Conservation (phyloP, 1,139 yeast genomes). For the Eremothecium cymbalariae region DNA sequence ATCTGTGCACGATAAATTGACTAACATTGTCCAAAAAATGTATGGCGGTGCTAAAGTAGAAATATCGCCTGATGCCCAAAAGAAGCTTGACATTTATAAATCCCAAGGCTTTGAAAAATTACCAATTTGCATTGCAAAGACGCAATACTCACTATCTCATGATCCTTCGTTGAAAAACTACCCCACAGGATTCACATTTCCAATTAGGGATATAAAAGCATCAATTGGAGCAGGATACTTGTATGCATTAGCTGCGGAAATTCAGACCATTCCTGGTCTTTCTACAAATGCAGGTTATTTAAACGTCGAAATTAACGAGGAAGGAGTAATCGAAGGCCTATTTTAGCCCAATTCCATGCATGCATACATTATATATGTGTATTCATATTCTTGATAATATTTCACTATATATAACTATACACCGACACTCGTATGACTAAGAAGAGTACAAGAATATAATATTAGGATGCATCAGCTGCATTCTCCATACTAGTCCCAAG, state of each 20-base stretch:
- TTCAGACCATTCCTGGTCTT: conserved; percentile 77
- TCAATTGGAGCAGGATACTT: conserved; percentile 79
- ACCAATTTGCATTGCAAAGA: conserved; percentile 78
- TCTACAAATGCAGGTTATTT: conserved; percentile 78
- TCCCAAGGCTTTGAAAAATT: conserved; percentile 64
- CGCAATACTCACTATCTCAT: conserved; percentile 75
- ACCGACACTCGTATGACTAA: no score
- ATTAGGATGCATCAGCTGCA: no score
- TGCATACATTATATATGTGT: no score
- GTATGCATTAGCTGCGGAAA: conserved; percentile 76
- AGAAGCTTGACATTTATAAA: conserved; percentile 58
- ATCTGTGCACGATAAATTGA: conserved; percentile 54
- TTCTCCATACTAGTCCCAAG: no score
- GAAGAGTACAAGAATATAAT: no score
- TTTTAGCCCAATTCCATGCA: no score
- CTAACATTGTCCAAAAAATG: conserved; percentile 61
- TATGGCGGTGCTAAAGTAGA: conserved; percentile 69
- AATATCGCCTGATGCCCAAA: conserved; percentile 56
- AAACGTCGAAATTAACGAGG: conserved; percentile 74
- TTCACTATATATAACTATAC: no score
- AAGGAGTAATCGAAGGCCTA: conserved; percentile 73
- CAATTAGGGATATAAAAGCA: conserved; percentile 71
- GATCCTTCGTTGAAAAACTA: conserved; percentile 78
- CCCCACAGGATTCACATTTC: conserved; percentile 69
- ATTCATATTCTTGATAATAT: no score